Evolutionary conservation across 1,284 basidiomycete species (phyloP).

Genomic region (Apiotrichum brassicae): DNA sequence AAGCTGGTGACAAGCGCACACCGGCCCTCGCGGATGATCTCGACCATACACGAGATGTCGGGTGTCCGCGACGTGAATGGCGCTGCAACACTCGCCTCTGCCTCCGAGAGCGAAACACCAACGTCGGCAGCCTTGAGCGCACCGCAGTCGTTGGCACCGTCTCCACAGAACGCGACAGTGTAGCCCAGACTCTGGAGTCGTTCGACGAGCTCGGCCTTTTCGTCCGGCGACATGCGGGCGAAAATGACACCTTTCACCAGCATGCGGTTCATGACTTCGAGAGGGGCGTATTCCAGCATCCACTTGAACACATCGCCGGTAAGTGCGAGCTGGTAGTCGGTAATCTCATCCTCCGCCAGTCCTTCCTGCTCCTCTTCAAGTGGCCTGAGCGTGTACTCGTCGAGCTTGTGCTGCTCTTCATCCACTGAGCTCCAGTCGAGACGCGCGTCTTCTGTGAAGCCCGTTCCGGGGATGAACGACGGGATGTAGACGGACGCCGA

Average conservation of each 20-base stretch:
- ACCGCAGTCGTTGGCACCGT: conserved; percentile 98
- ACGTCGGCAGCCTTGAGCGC: conserved; percentile 98
- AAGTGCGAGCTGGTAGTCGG: conserved; percentile 83
- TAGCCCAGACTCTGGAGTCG: conserved; percentile 88
- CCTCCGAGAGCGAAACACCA: conserved; percentile 92
- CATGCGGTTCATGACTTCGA: conserved; percentile 93
- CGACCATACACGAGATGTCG: conserved; percentile 92
- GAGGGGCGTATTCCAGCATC: conserved; percentile 93
- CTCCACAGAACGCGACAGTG: conserved; percentile 96
- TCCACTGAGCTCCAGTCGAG: conserved; percentile 92
- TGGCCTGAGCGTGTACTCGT: conserved; percentile 81
- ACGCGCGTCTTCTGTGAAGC: conserved; percentile 59
- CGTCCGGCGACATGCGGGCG: conserved; percentile 98
- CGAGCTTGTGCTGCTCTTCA: conserved; percentile 75
- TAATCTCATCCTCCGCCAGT: conserved; percentile 61
- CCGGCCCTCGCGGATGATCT: conserved; percentile 92
- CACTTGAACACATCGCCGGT: conserved; percentile 98
- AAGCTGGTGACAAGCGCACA: conserved; percentile 96
- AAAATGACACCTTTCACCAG: conserved; percentile 97
- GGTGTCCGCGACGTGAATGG: conserved; percentile 92
- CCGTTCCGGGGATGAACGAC: conserved; percentile 70
- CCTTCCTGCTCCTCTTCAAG: conserved; percentile 53
- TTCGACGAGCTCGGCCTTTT: conserved; percentile 98
- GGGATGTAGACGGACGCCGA: conserved; percentile 91
- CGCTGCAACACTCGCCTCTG: conserved; percentile 97